Base-by-base conservation (phyloP, 352 stramenopile species). In the Blastocystis sp. region DNA sequence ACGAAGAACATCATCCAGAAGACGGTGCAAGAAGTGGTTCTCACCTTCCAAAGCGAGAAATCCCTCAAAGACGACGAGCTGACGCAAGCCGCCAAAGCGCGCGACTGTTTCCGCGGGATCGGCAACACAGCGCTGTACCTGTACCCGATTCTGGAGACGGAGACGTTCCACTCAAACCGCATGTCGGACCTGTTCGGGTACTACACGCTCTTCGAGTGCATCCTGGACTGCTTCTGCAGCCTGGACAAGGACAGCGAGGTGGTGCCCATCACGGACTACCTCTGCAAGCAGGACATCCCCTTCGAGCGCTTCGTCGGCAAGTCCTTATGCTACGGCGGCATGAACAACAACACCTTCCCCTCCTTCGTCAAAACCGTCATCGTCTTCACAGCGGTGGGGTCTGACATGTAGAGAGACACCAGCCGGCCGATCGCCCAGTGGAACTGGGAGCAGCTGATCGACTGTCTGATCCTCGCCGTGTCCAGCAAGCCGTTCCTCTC, bases 221-320 rank as follows among this genome's bases (percentile, higher is more conserved):
- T 84, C 28, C 24, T 84, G 24, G 74, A 84, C 61, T 84, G 74
- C 28, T 68, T 57, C 48, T 84, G 74, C 45, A 45, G 66, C 28
- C 40, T 59, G 24, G 11, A 6, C 1, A 84, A 66, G 14, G 2
- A 24, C 7, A 52, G 17, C 19, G n/a, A 57, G 1, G 54, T 34
- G 0, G 17, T 84, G 6, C 21, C 65, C 21, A 21, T 69, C 2
- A 70, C 69, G 24, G 57, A 52, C 3, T 84, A 38, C 24, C 40
- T 84, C 61, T 84, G 74, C 45, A 57, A 84, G 17, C 74, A 84
- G 40, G 74, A 59, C 11, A 63, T 84, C 28, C 74, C 74, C 28
- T 84, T 84, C 61, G 52, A 84, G 40, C 38, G n/a, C n/a, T 84
- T 84, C 45, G 28, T 84, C 48, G 24, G 45, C 14, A 68, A 34